Evolutionary conservation across 2,329 filamentous ascomycete species (phyloP).

Genomic region (Penicillium sp.): DNA sequence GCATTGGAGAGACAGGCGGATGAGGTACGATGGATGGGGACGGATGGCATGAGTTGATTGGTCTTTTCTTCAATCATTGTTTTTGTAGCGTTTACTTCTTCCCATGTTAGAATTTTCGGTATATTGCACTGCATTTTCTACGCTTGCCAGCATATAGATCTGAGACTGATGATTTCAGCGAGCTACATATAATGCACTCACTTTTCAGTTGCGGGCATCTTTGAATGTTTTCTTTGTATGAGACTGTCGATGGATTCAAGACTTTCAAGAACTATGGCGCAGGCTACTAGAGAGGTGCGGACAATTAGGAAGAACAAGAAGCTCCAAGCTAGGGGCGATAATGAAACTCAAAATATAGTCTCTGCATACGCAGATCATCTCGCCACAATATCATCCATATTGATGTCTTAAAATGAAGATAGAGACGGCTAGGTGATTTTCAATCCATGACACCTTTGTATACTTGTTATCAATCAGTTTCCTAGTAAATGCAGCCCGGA

Average conservation of each 20-base stretch:
- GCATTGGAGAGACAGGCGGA: conserved; percentile 76
- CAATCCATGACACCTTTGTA: no score
- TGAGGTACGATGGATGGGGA: conserved; percentile 72
- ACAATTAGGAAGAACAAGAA: no score
- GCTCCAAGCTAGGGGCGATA: no score
- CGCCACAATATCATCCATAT: background rate
- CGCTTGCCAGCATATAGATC: background rate
- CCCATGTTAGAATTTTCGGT: background rate
- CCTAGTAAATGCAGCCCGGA: no score
- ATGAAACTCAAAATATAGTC: no score
- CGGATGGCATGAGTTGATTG: conserved; percentile 29
- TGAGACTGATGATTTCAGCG: background rate
- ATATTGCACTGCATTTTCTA: background rate
- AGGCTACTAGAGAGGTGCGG: no score
- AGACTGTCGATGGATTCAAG: no score
- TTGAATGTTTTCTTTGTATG: background rate
- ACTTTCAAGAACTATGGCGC: no score
- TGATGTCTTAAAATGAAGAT: no score
- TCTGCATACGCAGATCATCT: background rate
- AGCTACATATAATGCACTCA: background rate
- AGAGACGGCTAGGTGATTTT: no score
- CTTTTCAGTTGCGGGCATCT: background rate
- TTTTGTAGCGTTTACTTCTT: background rate
- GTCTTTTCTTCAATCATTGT: background rate
- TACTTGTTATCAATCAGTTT: no score